phyloP scores from a whole-genome alignment of 345 rosid genomes.

The Mallotus nudiflorus region DNA sequence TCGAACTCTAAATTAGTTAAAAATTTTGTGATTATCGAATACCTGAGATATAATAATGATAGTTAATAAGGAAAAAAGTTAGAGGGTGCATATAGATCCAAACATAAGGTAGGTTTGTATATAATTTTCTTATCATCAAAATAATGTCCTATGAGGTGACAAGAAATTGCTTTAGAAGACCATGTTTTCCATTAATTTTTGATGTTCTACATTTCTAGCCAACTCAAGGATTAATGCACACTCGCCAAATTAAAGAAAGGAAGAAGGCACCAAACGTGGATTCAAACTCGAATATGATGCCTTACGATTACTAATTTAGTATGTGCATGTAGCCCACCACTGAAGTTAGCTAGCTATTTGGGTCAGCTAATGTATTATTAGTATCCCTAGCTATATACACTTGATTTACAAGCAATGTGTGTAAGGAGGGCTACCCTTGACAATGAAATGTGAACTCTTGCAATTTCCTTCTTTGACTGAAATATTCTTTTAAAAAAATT shows the following conservation, averaged over 20 bases:
- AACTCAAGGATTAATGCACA: neutral
- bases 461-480: constrained; percentile 2
- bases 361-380: neutral
- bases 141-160: neutral
- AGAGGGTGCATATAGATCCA: too few species aligned
- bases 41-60: too few species aligned
- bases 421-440: neutral
- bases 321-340: neutral
- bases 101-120: neutral
- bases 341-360: neutral
- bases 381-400: neutral
- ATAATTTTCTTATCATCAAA: neutral
- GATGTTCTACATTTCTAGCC: neutral
- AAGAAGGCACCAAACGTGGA: neutral
- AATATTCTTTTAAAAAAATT: neutral
- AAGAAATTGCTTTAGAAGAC: neutral
- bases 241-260: constrained; percentile 1
- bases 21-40: too few species aligned
- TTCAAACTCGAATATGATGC: constrained; percentile 2
- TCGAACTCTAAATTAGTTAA: too few species aligned
- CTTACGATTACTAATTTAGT: neutral
- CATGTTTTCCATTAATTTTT: neutral
- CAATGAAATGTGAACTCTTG: constrained; percentile 13
- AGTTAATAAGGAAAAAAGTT: too few species aligned
- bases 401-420: neutral